Percentiles rank a stretch among this genome's conserved stretches.
Conservation (phyloP, 306 rosid genomes). For the Vigna nakashimae region DNA sequence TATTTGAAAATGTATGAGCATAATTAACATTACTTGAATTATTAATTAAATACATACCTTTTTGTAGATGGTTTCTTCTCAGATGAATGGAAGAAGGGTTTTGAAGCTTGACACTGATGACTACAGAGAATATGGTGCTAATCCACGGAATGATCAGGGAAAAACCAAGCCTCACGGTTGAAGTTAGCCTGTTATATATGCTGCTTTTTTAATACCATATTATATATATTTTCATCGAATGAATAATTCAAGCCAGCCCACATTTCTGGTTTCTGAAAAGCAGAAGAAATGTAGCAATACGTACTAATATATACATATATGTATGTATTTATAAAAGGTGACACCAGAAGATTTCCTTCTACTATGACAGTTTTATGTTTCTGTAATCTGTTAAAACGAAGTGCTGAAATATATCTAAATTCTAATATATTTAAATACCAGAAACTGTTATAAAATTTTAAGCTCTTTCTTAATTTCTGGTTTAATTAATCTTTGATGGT, state of each 20-base stretch:
- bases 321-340: not conserved
- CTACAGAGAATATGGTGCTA: conserved; percentile 51
- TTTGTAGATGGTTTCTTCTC: conserved; percentile 33
- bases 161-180: conserved; percentile 47
- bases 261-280: conserved; percentile 3
- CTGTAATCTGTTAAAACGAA: conserved; percentile 10
- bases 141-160: conserved; percentile 58
- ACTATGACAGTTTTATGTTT: conserved; percentile 3
- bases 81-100: conserved; percentile 49
- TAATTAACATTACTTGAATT: not conserved
- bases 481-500: not conserved
- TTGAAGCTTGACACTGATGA: conserved; percentile 51
- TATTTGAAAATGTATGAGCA: not conserved
- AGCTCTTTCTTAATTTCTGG: not conserved
- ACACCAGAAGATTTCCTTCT: conserved; percentile 15
- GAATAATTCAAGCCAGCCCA: conserved; percentile 40
- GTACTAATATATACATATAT: not conserved
- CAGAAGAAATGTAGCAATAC: not conserved
- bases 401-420: not conserved
- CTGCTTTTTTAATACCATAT: not conserved
- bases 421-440: not conserved
- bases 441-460: conserved; percentile 1
- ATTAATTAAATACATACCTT: conserved; percentile 5
- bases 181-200: conserved; percentile 1
- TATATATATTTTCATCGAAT: conserved; percentile 8